Conservation (phyloP, 225 moss, liverwort and hornwort genomes). For the Pleurozium schreberi region DNA sequence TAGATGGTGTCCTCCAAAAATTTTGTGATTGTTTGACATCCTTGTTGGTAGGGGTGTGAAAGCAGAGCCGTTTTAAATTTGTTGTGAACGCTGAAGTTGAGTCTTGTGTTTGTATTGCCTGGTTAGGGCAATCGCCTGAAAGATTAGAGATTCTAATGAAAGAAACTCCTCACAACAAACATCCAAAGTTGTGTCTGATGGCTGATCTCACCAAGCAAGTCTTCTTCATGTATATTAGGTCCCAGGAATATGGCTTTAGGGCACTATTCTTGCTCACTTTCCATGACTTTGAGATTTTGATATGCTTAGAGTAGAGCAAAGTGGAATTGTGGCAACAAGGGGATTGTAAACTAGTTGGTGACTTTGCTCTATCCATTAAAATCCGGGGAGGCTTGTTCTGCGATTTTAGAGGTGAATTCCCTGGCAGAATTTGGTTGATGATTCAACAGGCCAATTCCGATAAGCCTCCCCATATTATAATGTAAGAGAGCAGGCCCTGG, state of each 20-base stretch:
- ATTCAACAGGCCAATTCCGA: too few relatives aligned
- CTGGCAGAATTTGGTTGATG: too few relatives aligned
- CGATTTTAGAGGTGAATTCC: too few relatives aligned
- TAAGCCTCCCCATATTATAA: too few relatives aligned
- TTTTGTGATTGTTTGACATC: neutral
- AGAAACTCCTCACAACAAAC: slow-evolving; percentile 1
- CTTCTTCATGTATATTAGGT: slow-evolving; percentile 3
- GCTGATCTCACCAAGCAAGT: slow-evolving; percentile 6
- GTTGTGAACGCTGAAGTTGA: neutral
- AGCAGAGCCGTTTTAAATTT: neutral
- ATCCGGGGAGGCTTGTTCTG: too few relatives aligned
- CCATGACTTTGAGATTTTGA: neutral
- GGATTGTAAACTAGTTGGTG: neutral
- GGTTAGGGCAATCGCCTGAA: slow-evolving; percentile 17
- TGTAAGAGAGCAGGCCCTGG: too few relatives aligned
- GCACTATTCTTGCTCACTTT: neutral
- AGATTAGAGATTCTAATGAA: slow-evolving; percentile 21
- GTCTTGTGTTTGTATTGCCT: neutral
- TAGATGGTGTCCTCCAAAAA: neutral
- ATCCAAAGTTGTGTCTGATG: slow-evolving; percentile 18
- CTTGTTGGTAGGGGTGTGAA: neutral
- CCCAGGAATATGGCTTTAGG: neutral
- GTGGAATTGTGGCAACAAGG: neutral
- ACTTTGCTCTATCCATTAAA: neutral
- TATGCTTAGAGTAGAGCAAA: neutral